phyloP scores from a whole-genome alignment of 2,329 filamentous ascomycete species.

The Magnaporthiopsis incrustans region DNA sequence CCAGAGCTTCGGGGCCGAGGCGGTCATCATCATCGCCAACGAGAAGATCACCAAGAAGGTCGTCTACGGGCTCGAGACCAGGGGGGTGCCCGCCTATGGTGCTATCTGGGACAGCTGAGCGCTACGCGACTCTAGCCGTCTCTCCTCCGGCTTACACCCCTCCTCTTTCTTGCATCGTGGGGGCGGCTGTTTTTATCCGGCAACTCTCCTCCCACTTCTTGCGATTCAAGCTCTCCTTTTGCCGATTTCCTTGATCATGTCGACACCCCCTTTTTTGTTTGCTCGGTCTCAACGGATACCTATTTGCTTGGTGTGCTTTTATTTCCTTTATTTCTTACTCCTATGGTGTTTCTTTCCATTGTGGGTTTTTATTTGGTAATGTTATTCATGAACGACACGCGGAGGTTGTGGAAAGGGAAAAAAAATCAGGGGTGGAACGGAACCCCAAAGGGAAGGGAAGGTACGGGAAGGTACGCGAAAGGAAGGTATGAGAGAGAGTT shows the following conservation, averaged over 20 bases:
- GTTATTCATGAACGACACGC: not conserved
- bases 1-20: slow-evolving; percentile 19
- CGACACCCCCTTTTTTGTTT: not conserved
- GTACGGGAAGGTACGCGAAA: no score
- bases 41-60: slow-evolving; percentile 22
- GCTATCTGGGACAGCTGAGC: slow-evolving; percentile 20
- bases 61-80: slow-evolving; percentile 21
- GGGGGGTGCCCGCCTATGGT: slow-evolving; percentile 23
- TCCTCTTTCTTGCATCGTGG: no score
- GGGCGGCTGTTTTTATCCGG: not conserved
- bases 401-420: not conserved
- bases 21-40: slow-evolving; percentile 25
- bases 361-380: not conserved
- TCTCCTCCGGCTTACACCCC: no score
- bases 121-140: not conserved
- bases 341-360: no score
- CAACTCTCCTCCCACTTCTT: not conserved
- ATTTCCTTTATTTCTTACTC: not conserved
- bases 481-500: no score
- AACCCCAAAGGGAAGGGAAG: not conserved
- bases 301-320: not conserved
- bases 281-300: not conserved
- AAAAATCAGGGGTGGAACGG: not conserved
- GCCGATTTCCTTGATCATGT: no score
- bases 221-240: not conserved